Conservation (phyloP, 2,329 filamentous ascomycete species). For the Alternaria panax region DNA sequence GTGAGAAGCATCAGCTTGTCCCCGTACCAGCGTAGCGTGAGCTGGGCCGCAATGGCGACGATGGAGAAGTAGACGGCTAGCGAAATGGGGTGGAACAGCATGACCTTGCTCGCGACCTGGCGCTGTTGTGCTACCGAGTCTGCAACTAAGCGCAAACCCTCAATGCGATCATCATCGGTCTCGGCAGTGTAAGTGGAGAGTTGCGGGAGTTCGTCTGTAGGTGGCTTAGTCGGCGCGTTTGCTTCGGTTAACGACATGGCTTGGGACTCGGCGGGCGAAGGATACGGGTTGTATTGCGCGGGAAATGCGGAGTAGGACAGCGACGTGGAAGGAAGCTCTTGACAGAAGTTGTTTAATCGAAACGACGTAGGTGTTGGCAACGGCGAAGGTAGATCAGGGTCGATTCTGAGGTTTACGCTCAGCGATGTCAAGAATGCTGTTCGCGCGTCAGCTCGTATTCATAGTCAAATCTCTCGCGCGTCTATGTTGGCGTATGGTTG, state of each 20-base stretch:
- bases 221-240: conserved; percentile 29
- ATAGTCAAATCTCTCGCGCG: not conserved
- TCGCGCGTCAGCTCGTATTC: conserved; percentile 19
- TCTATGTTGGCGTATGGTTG: not conserved
- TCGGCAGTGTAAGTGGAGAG: conserved; percentile 66
- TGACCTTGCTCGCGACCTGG: conserved; percentile 67
- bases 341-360: conserved; percentile 54
- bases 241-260: conserved; percentile 48
- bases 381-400: conserved; percentile 65
- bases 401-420: conserved; percentile 78
- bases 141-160: conserved; percentile 75
- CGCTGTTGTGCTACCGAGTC: conserved; percentile 86
- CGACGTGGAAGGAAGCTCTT: conserved; percentile 61
- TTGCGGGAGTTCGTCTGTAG: conserved; percentile 56
- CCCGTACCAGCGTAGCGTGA: conserved; percentile 50
- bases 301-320: conserved; percentile 55
- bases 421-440: conserved; percentile 84
- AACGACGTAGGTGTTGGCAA: conserved; percentile 69
- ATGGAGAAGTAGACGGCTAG: conserved; percentile 51
- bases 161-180: conserved; percentile 66
- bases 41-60: conserved; percentile 50
- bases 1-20: conserved; percentile 65
- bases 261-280: conserved; percentile 47
- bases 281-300: conserved; percentile 43
- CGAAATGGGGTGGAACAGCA: conserved; percentile 54